Percentiles rank a stretch among this genome's conserved stretches.
These are phyloP conservation scores for Hemileccinum impolitum DNA, from an alignment of 768 basidiomycete species.

Conservation along the genomic window DNA sequence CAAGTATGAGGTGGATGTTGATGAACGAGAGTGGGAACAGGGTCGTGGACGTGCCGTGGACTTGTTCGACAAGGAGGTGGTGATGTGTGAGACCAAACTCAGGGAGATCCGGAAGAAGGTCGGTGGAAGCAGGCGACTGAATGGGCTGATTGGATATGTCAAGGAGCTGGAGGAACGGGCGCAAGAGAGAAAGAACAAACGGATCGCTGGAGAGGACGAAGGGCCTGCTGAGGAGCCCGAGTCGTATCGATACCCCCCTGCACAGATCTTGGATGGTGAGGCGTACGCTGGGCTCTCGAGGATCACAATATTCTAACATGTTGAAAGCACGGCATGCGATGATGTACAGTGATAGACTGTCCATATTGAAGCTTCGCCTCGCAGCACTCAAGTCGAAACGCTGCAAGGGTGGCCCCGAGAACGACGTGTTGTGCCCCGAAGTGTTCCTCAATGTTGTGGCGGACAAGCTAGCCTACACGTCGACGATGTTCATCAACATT, in stretches of 20 bases:
- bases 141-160: constrained; percentile 75
- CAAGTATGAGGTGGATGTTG: constrained; percentile 98
- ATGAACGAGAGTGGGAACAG: constrained; percentile 86
- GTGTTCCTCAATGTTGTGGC: constrained; percentile 96
- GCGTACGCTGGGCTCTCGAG: background rate
- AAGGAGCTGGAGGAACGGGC: constrained; percentile 76
- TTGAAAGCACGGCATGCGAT: constrained; percentile 84
- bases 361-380: constrained; percentile 81
- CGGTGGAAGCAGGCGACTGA: constrained; percentile 80
- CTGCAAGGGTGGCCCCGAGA: constrained; percentile 84
- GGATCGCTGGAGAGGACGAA: constrained; percentile 41
- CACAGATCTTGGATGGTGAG: constrained; percentile 89
- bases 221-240: constrained; percentile 47
- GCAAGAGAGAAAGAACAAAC: constrained; percentile 55
- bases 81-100: constrained; percentile 82
- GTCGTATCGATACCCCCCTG: constrained; percentile 88
- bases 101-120: constrained; percentile 85
- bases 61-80: constrained; percentile 80
- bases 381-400: constrained; percentile 85
- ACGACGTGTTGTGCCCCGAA: constrained; percentile 90
- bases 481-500: constrained; percentile 98
- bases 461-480: constrained; percentile 93
- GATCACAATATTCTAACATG: constrained; percentile 5
- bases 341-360: constrained; percentile 77
- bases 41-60: constrained; percentile 74